Conservation (phyloP, 495 filamentous ascomycete genomes). For the Talaromyces thailandensis region DNA sequence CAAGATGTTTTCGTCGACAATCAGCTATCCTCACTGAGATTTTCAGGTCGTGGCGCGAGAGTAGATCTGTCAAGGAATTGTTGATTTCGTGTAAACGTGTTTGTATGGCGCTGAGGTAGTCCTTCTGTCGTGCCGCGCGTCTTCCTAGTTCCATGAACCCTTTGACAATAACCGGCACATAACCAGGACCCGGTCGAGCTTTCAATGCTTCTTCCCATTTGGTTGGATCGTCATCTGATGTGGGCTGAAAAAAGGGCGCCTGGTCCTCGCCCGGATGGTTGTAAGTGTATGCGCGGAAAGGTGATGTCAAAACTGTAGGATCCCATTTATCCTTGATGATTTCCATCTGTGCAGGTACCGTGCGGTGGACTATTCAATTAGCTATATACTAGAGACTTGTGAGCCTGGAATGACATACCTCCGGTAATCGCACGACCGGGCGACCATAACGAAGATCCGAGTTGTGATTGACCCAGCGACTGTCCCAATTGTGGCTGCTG, state of each 20-base stretch:
- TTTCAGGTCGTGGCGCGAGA: constrained; percentile 73
- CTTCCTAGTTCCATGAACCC: constrained; percentile 65
- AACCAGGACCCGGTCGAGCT: constrained; percentile 69
- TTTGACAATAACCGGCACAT: constrained; percentile 62
- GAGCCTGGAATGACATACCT: constrained; percentile 16
- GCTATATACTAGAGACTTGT: not conserved
- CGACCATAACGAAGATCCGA: constrained; percentile 38
- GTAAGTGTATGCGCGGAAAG: constrained; percentile 89
- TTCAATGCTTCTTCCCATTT: constrained; percentile 92
- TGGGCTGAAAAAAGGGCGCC: constrained; percentile 75
- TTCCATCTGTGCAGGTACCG: constrained; percentile 75
- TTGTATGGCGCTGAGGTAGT: constrained; percentile 63
- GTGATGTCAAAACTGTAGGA: constrained; percentile 56
- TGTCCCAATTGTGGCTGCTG: constrained; percentile 30
- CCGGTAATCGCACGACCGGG: constrained; percentile 39
- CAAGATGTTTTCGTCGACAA: constrained; percentile 68
- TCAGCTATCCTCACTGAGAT: constrained; percentile 73
- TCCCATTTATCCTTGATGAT: constrained; percentile 80
- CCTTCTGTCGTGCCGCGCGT: constrained; percentile 68
- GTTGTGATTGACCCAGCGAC: constrained; percentile 21
- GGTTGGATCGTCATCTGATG: constrained; percentile 63
- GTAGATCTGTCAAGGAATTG: constrained; percentile 63
- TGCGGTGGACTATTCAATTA: constrained; percentile 50
- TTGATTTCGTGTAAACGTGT: constrained; percentile 88
- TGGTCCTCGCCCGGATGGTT: constrained; percentile 74